Conservation (phyloP, 2,329 filamentous ascomycete species). For the Epichloe baconii region DNA sequence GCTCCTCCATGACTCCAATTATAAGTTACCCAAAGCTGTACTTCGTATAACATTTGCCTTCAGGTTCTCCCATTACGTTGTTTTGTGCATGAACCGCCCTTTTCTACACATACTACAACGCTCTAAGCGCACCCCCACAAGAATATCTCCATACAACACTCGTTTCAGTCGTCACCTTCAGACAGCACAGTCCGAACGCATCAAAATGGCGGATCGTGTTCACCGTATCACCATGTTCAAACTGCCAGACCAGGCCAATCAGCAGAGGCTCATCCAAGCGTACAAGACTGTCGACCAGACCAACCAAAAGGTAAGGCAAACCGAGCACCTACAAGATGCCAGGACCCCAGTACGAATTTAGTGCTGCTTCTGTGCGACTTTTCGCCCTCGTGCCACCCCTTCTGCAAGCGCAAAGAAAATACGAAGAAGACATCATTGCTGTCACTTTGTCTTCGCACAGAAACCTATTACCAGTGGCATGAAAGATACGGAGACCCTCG, state of each 20-base stretch:
- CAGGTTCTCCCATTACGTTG: too few relatives aligned
- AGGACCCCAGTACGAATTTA: neutral
- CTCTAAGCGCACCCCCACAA: neutral
- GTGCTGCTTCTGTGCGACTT: neutral
- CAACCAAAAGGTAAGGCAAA: constrained; percentile 27
- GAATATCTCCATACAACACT: too few relatives aligned
- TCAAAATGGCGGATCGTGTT: constrained; percentile 26
- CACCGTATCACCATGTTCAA: constrained; percentile 43
- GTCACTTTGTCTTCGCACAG: neutral
- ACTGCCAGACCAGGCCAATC: constrained; percentile 30
- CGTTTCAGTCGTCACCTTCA: neutral
- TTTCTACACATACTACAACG: neutral
- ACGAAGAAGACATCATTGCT: neutral
- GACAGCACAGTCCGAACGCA: neutral
- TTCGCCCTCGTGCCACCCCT: neutral
- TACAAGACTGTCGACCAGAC: constrained; percentile 28
- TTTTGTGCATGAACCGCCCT: neutral
- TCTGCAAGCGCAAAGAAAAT: neutral
- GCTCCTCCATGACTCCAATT: too few relatives aligned
- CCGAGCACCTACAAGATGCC: neutral
- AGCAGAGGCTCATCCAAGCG: constrained; percentile 29
- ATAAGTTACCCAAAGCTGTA: too few relatives aligned
- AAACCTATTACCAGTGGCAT: neutral
- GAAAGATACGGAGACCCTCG: neutral
- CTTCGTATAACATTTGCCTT: too few relatives aligned